Base-by-base conservation (phyloP, 2,329 filamentous ascomycete genomes). In the Zymoseptoria crescenta region DNA sequence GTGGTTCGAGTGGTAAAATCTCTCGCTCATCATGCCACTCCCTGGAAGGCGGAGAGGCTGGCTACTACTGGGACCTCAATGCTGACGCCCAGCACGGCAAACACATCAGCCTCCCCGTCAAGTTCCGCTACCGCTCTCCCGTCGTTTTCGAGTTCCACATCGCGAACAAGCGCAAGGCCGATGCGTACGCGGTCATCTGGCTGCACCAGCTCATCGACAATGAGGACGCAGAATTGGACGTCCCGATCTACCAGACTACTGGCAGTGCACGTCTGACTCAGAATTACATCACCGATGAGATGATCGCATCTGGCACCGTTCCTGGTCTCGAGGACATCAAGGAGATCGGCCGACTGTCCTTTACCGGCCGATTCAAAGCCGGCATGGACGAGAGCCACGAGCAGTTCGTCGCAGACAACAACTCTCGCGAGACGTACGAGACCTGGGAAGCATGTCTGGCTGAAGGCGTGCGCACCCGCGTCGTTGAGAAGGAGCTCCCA, bases 401-500 rank as follows among this genome's bases (percentile, higher is more conserved):
- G 64, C 81, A 80, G 1, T 96, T 96, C 67, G 86, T 96, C 21
- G 83, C 85, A 53, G 89, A 95, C 73, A 96, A 96, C 68, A 86
- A 96, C 71, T 87, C 88, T 1, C 87, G 93, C 30, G 94, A 97
- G 77, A 96, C 92, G 0, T 96, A 90, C 64, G 93, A 97, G 76
- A 89, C 88, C 0, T 97, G 92, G 91, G 91, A 96, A 73, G 89
- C 91, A 0, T 96, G 93, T 72, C 84, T 88, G 49, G 85, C 91
- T 0, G 92, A 97, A 73, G 93, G 93, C 10, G 89, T 96, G 0
- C 85, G 94, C 1, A 75, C 80, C 13, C 82, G 86, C 57, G 81
- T 84, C 28, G 90, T 96, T 0, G 77, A 82, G 8, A 81, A 85
- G 24, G 87, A 95, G 68, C 79, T 96, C 0, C 89, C 91, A 0